These are phyloP conservation scores for Neonothopanus nambi DNA, from an alignment of 1,284 basidiomycete species.

Conservation along the genomic window DNA sequence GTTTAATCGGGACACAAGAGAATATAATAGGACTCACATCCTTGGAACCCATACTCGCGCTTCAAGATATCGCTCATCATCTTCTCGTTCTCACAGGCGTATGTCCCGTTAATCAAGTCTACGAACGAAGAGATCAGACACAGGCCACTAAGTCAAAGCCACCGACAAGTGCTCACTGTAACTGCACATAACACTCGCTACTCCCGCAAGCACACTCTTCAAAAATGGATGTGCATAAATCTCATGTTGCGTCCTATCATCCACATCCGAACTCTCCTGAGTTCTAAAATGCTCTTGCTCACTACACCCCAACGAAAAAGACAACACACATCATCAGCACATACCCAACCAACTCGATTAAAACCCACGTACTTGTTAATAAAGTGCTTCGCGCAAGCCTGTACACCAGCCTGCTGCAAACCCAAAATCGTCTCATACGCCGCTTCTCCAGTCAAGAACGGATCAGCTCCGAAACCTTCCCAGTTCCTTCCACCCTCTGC, in stretches of 20 bases:
- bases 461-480: conserved; percentile 84
- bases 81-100: conserved; percentile 77
- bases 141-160: neutral
- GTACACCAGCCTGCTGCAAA: conserved; percentile 72
- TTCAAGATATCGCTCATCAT: conserved; percentile 80
- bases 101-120: conserved; percentile 75
- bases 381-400: conserved; percentile 78
- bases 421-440: conserved; percentile 77
- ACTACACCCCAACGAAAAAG: conserved; percentile 32
- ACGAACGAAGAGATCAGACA: neutral
- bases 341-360: neutral
- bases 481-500: conserved; percentile 77
- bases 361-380: conserved; percentile 60
- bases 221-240: conserved; percentile 75
- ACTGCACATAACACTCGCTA: conserved; percentile 78
- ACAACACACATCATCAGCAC: conserved; percentile 7
- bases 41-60: conserved; percentile 78
- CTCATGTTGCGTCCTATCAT: conserved; percentile 78
- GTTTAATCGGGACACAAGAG: neutral
- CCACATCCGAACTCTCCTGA: conserved; percentile 61
- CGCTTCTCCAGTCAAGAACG: conserved; percentile 72
- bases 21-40: conserved; percentile 42
- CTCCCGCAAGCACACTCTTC: conserved; percentile 74
- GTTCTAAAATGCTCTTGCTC: conserved; percentile 69
- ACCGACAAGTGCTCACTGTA: conserved; percentile 42